Evolutionary conservation across 148 eudicot genomes (phyloP), one percentile per base, ranked within the genome.

Genomic region (Rhododendron molle): DNA sequence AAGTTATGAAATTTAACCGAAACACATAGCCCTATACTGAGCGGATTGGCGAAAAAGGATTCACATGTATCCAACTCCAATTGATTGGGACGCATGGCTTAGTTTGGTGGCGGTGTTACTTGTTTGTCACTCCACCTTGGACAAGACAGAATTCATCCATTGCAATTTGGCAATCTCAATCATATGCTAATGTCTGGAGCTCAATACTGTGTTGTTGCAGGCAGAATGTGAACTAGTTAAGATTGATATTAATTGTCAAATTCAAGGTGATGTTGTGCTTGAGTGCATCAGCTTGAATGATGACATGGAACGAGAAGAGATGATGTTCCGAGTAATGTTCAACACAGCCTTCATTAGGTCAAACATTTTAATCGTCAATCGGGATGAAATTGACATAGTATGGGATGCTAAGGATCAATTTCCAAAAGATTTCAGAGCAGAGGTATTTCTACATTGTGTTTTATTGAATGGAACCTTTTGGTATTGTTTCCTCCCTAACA

Each of bases 251-350:
- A 91, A 95, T 78, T 96, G 99, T 89, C 85, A 90, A 78, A 87
- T 95, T 80, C 98, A 91, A 95, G 99, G 99, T n/a, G 99, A 96
- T 91, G 91, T 95, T 87, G 96, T 96, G 76, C 88, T 96, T 28
- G 98, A 96, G 90, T 96, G 99, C 91, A 85, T 89, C 81, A 91
- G 91, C 91, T 89, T 96, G 78, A 85, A 88, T 74, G 93, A 92
- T 87, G 94, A 93, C 84, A 78, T 89, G 91, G 94, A 92, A 78
- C 92, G 91, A 34, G 99, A 96, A 91, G 89, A 88, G 88, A 91
- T 95, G 92, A 92, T 95, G 91, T 96, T 95, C 69, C 93, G 99
- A 34, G 91, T 90, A 88, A 95, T 95, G 98, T 96, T 96, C 81
- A 96, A 95, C 88, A 93, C 97, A 30, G 92, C 97, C 58, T 96